Evolutionary conservation across 805 yeast species (phyloP).

Genomic region (Wickerhamiella parazyma): DNA sequence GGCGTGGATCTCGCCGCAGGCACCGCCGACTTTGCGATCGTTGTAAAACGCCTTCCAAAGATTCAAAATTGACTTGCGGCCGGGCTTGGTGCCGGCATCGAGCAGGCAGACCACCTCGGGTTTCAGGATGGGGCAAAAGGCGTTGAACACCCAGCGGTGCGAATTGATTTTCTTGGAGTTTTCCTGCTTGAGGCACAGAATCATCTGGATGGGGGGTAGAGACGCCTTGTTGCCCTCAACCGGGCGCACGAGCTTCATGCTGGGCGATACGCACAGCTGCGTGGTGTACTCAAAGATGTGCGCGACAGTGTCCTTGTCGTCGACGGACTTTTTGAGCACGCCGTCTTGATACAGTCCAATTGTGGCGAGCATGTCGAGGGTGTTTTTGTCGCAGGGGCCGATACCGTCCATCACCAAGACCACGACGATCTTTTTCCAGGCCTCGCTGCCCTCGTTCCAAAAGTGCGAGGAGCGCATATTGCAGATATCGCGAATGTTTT

Average conservation of each 20-base stretch:
- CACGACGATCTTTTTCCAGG: slow-evolving; percentile 56
- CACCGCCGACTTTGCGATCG: slow-evolving; percentile 79
- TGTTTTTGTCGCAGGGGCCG: slow-evolving; percentile 48
- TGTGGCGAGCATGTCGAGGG: slow-evolving; percentile 49
- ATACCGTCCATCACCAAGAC: slow-evolving; percentile 53
- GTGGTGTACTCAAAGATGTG: slow-evolving; percentile 58
- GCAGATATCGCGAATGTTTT: slow-evolving; percentile 48
- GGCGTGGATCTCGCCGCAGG: slow-evolving; percentile 93
- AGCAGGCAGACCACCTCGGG: slow-evolving; percentile 74
- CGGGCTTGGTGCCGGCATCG: slow-evolving; percentile 92
- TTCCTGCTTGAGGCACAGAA: slow-evolving; percentile 81
- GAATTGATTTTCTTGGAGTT: slow-evolving; percentile 86
- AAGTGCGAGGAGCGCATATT: slow-evolving; percentile 32
- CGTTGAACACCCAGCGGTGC: slow-evolving; percentile 94
- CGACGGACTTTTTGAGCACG: slow-evolving; percentile 44
- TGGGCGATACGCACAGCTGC: slow-evolving; percentile 30
- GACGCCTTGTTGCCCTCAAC: slow-evolving; percentile 34
- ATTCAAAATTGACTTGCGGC: slow-evolving; percentile 67
- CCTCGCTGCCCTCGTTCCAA: slow-evolving; percentile 36
- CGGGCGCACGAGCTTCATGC: slow-evolving; percentile 39
- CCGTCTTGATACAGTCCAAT: slow-evolving; percentile 58
- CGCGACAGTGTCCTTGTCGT: slow-evolving; percentile 47
- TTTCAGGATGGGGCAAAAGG: slow-evolving; percentile 70
- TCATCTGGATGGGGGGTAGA: slow-evolving; percentile 69
- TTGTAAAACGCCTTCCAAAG: slow-evolving; percentile 76